These are phyloP conservation scores for Sistotremastrum suecicum DNA, from an alignment of 768 basidiomycete genomes.

Conservation along the genomic window DNA sequence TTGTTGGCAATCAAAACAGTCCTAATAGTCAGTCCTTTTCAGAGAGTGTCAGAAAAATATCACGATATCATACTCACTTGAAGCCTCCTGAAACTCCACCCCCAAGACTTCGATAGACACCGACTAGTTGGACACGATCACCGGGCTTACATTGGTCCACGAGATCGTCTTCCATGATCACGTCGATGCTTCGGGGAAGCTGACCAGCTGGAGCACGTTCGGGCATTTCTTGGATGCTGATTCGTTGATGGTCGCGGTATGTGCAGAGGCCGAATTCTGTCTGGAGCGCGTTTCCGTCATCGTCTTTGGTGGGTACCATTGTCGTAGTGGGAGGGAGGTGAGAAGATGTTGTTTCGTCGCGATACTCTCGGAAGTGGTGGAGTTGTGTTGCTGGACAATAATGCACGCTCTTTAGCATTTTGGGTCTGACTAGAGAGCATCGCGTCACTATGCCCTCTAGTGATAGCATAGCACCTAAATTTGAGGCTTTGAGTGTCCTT, in stretches of 20 bases:
- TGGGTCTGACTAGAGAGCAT: slow-evolving; percentile 94
- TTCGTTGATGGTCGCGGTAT: slow-evolving; percentile 93
- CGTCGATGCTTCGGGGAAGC: slow-evolving; percentile 89
- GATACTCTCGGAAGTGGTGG: slow-evolving; percentile 83
- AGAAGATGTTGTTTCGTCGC: slow-evolving; percentile 81
- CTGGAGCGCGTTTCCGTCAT: slow-evolving; percentile 73
- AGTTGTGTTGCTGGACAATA: slow-evolving; percentile 78
- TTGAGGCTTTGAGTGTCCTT: slow-evolving; percentile 71
- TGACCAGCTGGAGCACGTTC: slow-evolving; percentile 97
- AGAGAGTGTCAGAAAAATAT: slow-evolving; percentile 6
- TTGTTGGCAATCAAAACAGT: slow-evolving; percentile 92
- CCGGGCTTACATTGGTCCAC: slow-evolving; percentile 98
- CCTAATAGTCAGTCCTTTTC: slow-evolving; percentile 26
- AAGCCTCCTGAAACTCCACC: slow-evolving; percentile 87
- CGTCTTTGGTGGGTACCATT: slow-evolving; percentile 83
- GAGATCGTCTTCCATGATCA: slow-evolving; percentile 90
- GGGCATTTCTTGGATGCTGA: slow-evolving; percentile 99
- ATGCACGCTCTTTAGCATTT: slow-evolving; percentile 95
- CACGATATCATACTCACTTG: slow-evolving; percentile 49
- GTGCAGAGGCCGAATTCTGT: slow-evolving; percentile 88
- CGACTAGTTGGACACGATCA: slow-evolving; percentile 93
- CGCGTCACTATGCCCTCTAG: slow-evolving; percentile 97
- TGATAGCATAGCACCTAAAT: slow-evolving; percentile 93
- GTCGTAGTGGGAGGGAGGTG: slow-evolving; percentile 76
- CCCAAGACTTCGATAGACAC: slow-evolving; percentile 86